A percentile compares a stretch with the other conserved stretches of the same genome.
These are phyloP conservation scores for Populus simonii DNA, from an alignment of 345 rosid genomes.

Conservation along the genomic window DNA sequence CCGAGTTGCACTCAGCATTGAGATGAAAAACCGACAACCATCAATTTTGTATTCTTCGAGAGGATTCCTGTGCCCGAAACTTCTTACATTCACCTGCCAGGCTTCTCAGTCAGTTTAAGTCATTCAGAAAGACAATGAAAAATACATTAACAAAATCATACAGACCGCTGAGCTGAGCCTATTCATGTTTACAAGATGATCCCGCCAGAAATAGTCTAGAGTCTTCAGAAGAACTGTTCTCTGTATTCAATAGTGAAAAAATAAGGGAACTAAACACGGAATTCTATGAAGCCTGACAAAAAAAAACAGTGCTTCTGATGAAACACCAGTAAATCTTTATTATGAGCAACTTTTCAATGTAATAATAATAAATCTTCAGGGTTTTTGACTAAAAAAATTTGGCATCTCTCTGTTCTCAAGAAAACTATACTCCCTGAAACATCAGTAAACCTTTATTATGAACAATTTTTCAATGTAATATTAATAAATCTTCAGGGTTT, in stretches of 20 bases:
- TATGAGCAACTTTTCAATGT: too few relatives aligned
- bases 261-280: neutral
- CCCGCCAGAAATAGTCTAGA: slow-evolving; percentile 87
- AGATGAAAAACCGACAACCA: slow-evolving; percentile 91
- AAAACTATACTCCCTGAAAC: too few relatives aligned
- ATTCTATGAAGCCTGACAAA: neutral
- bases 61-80: slow-evolving; percentile 96
- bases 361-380: too few relatives aligned
- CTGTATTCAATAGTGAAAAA: slow-evolving; percentile 31
- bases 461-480: too few relatives aligned
- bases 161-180: slow-evolving; percentile 87
- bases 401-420: too few relatives aligned
- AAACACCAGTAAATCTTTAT: too few relatives aligned
- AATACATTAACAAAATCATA: slow-evolving; percentile 3
- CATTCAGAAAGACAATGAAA: neutral
- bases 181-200: slow-evolving; percentile 92
- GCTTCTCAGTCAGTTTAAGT: slow-evolving; percentile 20
- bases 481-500: too few relatives aligned
- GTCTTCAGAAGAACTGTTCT: slow-evolving; percentile 87
- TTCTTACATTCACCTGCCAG: slow-evolving; percentile 79
- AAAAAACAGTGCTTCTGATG: too few relatives aligned
- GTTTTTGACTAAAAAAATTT: too few relatives aligned
- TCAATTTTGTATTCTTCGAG: slow-evolving; percentile 98
- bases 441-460: too few relatives aligned
- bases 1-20: slow-evolving; percentile 89